Base-by-base conservation (phyloP, 2,329 filamentous ascomycete genomes). In the Paracorniculantispora psalliotae region DNA sequence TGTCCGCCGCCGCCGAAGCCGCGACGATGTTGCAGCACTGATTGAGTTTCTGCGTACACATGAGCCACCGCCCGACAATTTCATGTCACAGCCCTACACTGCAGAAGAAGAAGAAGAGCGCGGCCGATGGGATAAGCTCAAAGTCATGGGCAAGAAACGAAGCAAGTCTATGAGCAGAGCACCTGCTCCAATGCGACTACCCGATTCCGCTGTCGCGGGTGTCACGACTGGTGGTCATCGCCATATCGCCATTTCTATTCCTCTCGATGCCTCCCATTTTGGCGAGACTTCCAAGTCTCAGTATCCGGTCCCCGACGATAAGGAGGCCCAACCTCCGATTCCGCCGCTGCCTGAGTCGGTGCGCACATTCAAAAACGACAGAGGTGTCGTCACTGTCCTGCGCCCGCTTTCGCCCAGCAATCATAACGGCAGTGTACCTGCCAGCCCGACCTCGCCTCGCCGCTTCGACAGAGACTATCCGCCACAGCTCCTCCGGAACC, bases 221-320 rank as follows among this genome's bases (percentile, higher is more conserved):
- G 79, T 71, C 37, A 85, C 82, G 0, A 79, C 69, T 7, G 77
- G 73, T 2, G 83, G 83, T 1, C 74, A 82, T 65, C 75, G 80
- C 4, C 80, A 86, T 64, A 85, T 86, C 62, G 81, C 82, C 60
- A 86, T 86, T 54, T 84, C 82, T 0, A 84, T 86, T 47, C 83
- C 83, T 1, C 61, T 79, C 13, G 76, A 82, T 62, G 72, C 81
- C 59, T 77, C 75, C 5, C 75, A 80, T 23, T 69, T 79, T 46
- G 73, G 72, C 2, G 62, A 64, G 37, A 64, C 62, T 33, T 66
- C 67, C 21, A 66, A 67, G 49, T 68, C 72, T 7, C 72, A 75
- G 59, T 72, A 73, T 57, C 71, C 72, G 12, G 65, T 72, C 17
- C 68, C 67, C 19, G 7, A 30, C 17, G n/a, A n/a, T n/a, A 25